Evolutionary conservation across 805 yeast genomes (phyloP), one percentile per base, ranked within the genome.

Genomic region (Alloascoidea hylecoeti): DNA sequence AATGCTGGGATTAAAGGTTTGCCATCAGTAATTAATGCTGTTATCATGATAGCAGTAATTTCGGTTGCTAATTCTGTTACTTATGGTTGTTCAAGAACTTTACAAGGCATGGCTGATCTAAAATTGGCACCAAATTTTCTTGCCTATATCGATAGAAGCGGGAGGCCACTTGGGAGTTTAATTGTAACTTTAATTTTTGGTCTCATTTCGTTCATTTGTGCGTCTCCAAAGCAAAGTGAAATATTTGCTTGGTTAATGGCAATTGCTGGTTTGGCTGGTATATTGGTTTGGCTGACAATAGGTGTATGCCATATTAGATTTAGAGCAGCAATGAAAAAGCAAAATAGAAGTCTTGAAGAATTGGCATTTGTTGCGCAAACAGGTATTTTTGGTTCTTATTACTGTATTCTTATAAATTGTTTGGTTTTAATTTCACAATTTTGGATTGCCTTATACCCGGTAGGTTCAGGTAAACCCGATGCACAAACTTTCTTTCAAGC

Each of bases 161-260:
- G 89, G 39, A 67, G 89, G 51, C 89, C 92, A 5, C 51, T 78
- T 35, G 71, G 67, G 34, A 85, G 81, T 15, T 70, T 77, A 44
- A 42, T 47, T 1, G 42, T 63, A 15, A 56, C 66, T 12, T 46
- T 58, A 33, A 19, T 50, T n/a, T 60, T 72, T 48, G 78, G 77
- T 18, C 52, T 68, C 18, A 51, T 72, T 28, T 68, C 74, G 35
- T 72, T 70, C 50, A 56, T 77, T 34, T 72, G 78, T 16, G 78
- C 74, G 47, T 72, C 72, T 14, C 73, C 73, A 37, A 37, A 42
- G 5, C 40, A 37, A 14, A 50, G 55, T 32, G 60, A 58, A 3
- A 56, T 66, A 5, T 68, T 68, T 46, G 51, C 57, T 18, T 69
- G 75, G 75, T 48, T 68, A 33, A 50, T 67, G 50, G 64, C 73